Conservation (phyloP, 306 rosid species). For the Leucaena leucocephala region DNA sequence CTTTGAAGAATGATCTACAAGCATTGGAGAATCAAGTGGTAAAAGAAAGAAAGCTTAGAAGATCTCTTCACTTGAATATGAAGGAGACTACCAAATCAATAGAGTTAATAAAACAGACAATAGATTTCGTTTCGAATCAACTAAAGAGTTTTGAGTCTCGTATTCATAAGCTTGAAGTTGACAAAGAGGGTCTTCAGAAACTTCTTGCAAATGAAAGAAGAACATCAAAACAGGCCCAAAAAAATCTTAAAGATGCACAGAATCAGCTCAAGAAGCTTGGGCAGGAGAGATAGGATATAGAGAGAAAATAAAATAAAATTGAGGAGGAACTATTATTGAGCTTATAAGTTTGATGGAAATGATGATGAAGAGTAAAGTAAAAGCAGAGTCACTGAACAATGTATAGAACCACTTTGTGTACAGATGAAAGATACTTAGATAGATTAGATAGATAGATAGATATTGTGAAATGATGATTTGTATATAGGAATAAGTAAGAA, state of each 20-base stretch:
- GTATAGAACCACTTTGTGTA: slow-evolving; percentile 31
- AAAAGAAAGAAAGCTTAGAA: slow-evolving; percentile 57
- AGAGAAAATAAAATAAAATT: slow-evolving; percentile 62
- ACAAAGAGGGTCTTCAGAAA: not conserved
- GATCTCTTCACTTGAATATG: slow-evolving; percentile 60
- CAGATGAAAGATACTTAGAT: not conserved
- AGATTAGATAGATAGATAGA: not conserved
- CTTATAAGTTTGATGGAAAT: not conserved
- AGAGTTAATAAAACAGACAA: slow-evolving; percentile 68
- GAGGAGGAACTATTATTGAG: slow-evolving; percentile 62
- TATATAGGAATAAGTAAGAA: not conserved
- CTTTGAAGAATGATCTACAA: slow-evolving; percentile 56
- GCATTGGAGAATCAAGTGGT: slow-evolving; percentile 62
- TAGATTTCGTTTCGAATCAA: not conserved
- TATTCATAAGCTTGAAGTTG: not conserved
- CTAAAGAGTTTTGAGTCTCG: not conserved
- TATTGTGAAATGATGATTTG: not conserved
- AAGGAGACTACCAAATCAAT: slow-evolving; percentile 73
- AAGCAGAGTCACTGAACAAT: slow-evolving; percentile 33
- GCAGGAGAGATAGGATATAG: slow-evolving; percentile 61
- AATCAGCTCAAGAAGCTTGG: not conserved
- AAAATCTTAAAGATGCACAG: not conserved
- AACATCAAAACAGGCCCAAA: not conserved
- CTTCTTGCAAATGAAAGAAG: not conserved
- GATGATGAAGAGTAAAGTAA: slow-evolving; percentile 13